A percentile compares a stretch with the other conserved stretches of the same genome.
phyloP scores from a whole-genome alignment of 2,329 filamentous ascomycete species.

The Alternaria sp. region DNA sequence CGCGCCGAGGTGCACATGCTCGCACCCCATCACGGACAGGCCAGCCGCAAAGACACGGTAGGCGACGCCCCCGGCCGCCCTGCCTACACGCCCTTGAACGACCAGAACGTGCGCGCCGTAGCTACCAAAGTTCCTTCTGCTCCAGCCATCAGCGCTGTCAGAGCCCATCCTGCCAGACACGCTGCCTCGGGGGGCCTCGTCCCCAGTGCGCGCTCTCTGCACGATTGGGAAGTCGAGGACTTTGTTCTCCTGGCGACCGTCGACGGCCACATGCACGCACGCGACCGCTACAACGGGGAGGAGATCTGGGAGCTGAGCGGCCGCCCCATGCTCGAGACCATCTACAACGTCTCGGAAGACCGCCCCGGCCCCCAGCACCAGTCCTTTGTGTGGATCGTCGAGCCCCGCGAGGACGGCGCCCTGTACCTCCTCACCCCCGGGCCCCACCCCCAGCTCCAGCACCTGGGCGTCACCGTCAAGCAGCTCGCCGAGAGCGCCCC shows the following conservation, averaged over 20 bases:
- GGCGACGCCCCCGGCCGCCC: constrained; percentile 29
- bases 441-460: constrained; percentile 64
- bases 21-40: constrained; percentile 10
- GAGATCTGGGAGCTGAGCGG: constrained; percentile 86
- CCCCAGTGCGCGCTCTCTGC: constrained; percentile 87
- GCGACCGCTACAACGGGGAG: constrained; percentile 83
- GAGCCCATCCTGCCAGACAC: constrained; percentile 81
- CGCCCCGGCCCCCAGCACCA: constrained; percentile 63
- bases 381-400: constrained; percentile 93
- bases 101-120: constrained; percentile 86
- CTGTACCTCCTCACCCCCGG: constrained; percentile 86
- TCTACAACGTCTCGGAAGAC: constrained; percentile 66
- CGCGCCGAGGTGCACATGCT: constrained; percentile 33
- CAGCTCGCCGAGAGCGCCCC: constrained; percentile 83
- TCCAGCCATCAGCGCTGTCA: constrained; percentile 88
- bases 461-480: constrained; percentile 78
- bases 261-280: constrained; percentile 93
- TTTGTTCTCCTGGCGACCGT: constrained; percentile 99
- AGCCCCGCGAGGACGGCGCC: constrained; percentile 84
- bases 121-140: constrained; percentile 77
- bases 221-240: constrained; percentile 99
- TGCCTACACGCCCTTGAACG: constrained; percentile 36
- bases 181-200: constrained; percentile 57
- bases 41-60: constrained; percentile 17
- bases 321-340: constrained; percentile 88